phyloP scores from a whole-genome alignment of 2,329 filamentous ascomycete genomes.

The Leptodontidium sp. region DNA sequence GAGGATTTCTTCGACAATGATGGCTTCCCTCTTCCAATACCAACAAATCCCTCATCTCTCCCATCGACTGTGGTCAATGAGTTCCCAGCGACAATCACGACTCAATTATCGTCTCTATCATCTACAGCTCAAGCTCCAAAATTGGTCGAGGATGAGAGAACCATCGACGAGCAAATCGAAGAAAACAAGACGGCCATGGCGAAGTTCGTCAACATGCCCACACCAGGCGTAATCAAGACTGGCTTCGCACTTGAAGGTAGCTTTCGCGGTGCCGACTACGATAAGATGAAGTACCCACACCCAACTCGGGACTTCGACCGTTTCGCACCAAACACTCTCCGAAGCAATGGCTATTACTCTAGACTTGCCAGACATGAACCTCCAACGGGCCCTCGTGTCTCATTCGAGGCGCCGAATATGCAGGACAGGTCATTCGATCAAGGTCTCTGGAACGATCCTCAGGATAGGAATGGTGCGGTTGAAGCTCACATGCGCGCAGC shows the following conservation, averaged over 20 bases:
- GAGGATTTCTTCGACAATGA: slow-evolving; percentile 26
- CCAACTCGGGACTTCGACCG: neutral
- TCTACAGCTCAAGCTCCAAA: neutral
- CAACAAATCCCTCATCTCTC: neutral
- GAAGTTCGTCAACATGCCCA: slow-evolving; percentile 29
- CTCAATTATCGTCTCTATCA: neutral
- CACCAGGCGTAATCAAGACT: slow-evolving; percentile 35
- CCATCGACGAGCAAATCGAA: slow-evolving; percentile 29
- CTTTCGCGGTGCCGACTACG: slow-evolving; percentile 35
- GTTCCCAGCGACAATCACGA: neutral
- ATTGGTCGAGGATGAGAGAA: slow-evolving; percentile 19
- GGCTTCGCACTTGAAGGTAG: slow-evolving; percentile 33
- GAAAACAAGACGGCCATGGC: slow-evolving; percentile 28
- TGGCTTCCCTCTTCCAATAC: slow-evolving; percentile 4
- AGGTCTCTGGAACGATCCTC: slow-evolving; percentile 25
- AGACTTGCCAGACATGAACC: neutral
- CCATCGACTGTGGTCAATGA: neutral
- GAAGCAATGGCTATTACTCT: neutral
- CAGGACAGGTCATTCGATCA: slow-evolving; percentile 11
- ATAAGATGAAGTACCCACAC: neutral
- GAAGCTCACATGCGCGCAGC: slow-evolving; percentile 21
- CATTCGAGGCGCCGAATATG: neutral
- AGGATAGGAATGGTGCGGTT: slow-evolving; percentile 30
- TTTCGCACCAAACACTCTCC: neutral
- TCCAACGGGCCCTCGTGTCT: neutral